Conservation (phyloP, 768 basidiomycete genomes). For the Russula dissimulans region DNA sequence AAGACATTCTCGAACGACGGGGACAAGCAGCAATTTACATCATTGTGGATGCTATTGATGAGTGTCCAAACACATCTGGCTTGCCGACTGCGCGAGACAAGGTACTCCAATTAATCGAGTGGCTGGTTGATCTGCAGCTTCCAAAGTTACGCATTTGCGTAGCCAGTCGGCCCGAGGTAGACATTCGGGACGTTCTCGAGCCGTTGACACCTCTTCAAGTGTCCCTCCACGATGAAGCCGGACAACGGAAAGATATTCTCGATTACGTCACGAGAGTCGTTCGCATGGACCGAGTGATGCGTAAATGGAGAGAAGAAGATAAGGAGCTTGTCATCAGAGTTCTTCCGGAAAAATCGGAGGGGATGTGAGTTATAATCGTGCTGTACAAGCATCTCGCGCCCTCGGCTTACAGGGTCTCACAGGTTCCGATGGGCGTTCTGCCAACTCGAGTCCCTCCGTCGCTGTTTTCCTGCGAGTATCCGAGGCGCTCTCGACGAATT, state of each 20-base stretch:
- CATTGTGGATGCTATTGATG: conserved; percentile 3
- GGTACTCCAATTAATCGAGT: not conserved
- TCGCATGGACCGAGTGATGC: not conserved
- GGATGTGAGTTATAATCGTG: not conserved
- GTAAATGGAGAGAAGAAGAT: not conserved
- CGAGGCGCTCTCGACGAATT: not conserved
- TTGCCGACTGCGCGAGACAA: not conserved
- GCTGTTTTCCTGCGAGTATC: not conserved
- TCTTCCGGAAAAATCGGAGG: not conserved
- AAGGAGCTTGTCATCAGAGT: not conserved
- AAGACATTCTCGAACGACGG: not conserved
- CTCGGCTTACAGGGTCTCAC: not conserved
- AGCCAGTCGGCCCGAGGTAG: not conserved
- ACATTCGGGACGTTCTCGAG: not conserved
- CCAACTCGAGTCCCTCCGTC: conserved; percentile 1
- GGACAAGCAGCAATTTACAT: not conserved
- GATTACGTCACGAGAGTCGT: not conserved
- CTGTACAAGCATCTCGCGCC: not conserved
- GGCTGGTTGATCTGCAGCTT: not conserved
- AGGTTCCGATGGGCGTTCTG: conserved; percentile 6
- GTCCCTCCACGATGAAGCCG: conserved; percentile 3
- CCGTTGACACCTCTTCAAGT: not conserved
- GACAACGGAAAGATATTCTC: not conserved
- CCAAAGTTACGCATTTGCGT: conserved; percentile 1
- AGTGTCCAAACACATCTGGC: conserved; percentile 1